Conservation (phyloP, 192 early-diverging fungal species). For the Linnemannia elongata region DNA sequence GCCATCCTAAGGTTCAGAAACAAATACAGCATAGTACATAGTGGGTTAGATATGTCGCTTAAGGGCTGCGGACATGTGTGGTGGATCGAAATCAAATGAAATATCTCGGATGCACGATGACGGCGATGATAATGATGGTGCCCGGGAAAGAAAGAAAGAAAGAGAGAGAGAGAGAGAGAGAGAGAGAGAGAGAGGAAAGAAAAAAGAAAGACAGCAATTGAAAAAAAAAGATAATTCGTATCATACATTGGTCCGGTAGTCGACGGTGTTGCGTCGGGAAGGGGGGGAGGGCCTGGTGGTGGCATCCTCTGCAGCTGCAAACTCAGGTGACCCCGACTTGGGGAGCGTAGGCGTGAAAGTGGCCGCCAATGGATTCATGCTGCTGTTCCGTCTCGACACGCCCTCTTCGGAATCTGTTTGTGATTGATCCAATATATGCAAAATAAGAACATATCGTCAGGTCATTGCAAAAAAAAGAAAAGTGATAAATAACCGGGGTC, state of each 20-base stretch:
- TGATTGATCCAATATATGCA: background rate
- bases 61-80: background rate
- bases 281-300: background rate
- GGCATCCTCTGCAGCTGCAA: background rate
- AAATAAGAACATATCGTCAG: background rate
- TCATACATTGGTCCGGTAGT: slow-evolving; percentile 14
- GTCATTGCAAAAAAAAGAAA: background rate
- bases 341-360: slow-evolving; percentile 24
- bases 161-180: background rate
- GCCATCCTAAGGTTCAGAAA: slow-evolving; percentile 7
- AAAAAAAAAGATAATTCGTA: background rate
- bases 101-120: background rate
- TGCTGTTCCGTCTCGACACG: slow-evolving; percentile 16
- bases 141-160: background rate
- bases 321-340: slow-evolving; percentile 1
- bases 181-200: background rate
- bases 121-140: background rate
- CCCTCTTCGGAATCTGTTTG: background rate
- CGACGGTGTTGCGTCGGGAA: background rate
- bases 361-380: slow-evolving; percentile 32
- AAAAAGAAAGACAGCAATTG: background rate
- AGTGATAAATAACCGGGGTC: background rate
- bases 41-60: background rate
- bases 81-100: too few species aligned
- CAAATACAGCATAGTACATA: background rate